Evolutionary conservation across 2,329 filamentous ascomycete species (phyloP).

Genomic region (Didymella pomorum): DNA sequence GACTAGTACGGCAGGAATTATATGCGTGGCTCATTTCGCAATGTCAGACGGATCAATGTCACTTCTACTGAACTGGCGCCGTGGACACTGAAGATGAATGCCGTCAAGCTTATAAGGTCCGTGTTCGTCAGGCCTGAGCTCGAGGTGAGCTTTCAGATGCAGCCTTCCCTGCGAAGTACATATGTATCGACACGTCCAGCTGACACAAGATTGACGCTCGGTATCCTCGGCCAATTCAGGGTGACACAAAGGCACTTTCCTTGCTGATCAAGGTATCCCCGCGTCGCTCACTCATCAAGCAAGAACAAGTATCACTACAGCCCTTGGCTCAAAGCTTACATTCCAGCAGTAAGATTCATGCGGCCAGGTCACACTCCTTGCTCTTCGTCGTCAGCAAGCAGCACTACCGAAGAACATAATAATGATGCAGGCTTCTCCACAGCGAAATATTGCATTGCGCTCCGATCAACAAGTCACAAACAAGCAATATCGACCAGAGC

Average conservation of each 20-base stretch:
- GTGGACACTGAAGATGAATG: no score
- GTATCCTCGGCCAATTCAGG: neutral
- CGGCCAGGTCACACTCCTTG: neutral
- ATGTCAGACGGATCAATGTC: no score
- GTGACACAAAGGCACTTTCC: neutral
- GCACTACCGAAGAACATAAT: neutral
- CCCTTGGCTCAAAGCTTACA: neutral
- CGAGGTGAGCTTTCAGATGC: no score
- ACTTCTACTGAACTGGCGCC: no score
- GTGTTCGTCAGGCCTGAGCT: no score
- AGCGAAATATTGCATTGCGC: neutral
- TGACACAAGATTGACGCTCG: neutral
- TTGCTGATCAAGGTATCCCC: neutral
- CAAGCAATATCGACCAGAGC: neutral
- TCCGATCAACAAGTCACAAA: neutral
- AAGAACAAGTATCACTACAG: neutral
- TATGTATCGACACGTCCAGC: neutral
- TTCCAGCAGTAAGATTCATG: neutral
- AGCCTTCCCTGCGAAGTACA: no score
- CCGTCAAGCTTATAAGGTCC: no score
- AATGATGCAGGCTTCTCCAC: neutral
- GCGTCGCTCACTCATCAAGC: neutral
- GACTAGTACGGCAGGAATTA: no score
- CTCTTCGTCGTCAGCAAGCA: neutral
- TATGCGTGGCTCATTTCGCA: no score